phyloP scores from a whole-genome alignment of 257 asterid species.

The Forsythia suspensa region DNA sequence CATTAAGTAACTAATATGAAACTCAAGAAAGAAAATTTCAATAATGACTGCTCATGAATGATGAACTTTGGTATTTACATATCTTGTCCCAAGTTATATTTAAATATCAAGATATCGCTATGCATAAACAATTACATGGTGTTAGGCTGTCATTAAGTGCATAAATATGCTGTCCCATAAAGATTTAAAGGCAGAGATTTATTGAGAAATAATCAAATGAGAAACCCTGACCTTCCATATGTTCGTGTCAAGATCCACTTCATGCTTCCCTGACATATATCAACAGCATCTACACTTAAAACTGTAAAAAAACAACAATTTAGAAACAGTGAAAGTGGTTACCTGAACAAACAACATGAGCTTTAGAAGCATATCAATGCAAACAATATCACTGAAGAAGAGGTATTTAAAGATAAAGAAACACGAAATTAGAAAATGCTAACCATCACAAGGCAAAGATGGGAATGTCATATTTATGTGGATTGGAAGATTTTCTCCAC shows the following conservation, averaged over 20 bases:
- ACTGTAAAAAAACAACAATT: slow-evolving; percentile 46
- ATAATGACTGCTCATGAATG: not conserved
- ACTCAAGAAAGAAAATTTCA: not conserved
- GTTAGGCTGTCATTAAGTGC: not conserved
- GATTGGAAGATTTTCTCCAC: slow-evolving; percentile 95
- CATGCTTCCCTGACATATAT: slow-evolving; percentile 99
- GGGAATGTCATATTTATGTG: slow-evolving; percentile 97
- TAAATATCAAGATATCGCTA: not conserved
- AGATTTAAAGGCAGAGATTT: not conserved
- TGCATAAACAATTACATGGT: not conserved
- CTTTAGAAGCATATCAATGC: not conserved
- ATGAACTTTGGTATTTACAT: not conserved
- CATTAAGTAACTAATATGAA: not conserved
- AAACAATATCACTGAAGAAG: not conserved
- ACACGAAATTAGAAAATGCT: slow-evolving; percentile 29
- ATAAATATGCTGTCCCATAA: not conserved
- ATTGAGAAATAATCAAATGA: slow-evolving; percentile 8
- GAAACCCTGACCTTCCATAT: slow-evolving; percentile 84
- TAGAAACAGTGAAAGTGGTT: slow-evolving; percentile 14
- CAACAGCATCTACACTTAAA: slow-evolving; percentile 94
- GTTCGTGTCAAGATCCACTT: slow-evolving; percentile 98
- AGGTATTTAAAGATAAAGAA: not conserved
- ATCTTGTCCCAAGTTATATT: not conserved
- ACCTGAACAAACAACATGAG: not conserved
- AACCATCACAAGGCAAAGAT: slow-evolving; percentile 97